Percentiles rank a stretch among this genome's conserved stretches.
These are phyloP conservation scores for Tricholoma sp. DNA, from an alignment of 768 basidiomycete species.

Conservation along the genomic window DNA sequence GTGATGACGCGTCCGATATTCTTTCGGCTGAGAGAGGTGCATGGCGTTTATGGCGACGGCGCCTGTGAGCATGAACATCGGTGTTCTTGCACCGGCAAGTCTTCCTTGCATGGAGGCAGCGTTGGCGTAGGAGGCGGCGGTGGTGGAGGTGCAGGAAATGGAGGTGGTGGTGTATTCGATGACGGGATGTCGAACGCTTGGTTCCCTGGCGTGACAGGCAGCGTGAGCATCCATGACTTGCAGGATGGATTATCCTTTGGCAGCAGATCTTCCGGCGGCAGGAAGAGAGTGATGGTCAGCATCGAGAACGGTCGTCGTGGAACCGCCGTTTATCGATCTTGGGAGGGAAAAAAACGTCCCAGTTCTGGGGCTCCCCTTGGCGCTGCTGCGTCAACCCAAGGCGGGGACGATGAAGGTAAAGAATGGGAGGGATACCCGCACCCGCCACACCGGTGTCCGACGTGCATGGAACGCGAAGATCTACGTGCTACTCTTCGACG, in stretches of 20 bases:
- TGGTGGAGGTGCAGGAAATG: not conserved
- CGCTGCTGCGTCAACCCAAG: not conserved
- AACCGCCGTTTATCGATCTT: conserved; percentile 1
- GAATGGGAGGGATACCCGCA: conserved; percentile 2
- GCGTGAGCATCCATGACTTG: conserved; percentile 9
- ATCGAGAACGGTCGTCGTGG: conserved; percentile 6
- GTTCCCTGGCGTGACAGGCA: conserved; percentile 28
- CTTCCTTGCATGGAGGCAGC: not conserved
- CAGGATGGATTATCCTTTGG: not conserved
- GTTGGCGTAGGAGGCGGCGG: not conserved
- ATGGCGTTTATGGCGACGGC: conserved; percentile 22
- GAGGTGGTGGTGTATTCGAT: conserved; percentile 18
- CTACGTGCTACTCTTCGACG: not conserved
- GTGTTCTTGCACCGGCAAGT: not conserved
- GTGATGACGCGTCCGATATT: conserved; percentile 48
- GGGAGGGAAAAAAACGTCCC: not conserved
- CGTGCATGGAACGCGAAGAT: not conserved
- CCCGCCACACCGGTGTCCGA: not conserved
- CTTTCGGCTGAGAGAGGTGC: conserved; percentile 55
- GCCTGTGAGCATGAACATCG: not conserved
- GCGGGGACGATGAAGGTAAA: not conserved
- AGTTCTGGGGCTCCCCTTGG: too few relatives aligned
- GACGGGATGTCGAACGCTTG: conserved; percentile 36
- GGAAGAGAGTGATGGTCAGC: conserved; percentile 14
- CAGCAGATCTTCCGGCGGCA: not conserved